Conservation (phyloP, 2,329 filamentous ascomycete species). For the Aspergillus fijiensis region DNA sequence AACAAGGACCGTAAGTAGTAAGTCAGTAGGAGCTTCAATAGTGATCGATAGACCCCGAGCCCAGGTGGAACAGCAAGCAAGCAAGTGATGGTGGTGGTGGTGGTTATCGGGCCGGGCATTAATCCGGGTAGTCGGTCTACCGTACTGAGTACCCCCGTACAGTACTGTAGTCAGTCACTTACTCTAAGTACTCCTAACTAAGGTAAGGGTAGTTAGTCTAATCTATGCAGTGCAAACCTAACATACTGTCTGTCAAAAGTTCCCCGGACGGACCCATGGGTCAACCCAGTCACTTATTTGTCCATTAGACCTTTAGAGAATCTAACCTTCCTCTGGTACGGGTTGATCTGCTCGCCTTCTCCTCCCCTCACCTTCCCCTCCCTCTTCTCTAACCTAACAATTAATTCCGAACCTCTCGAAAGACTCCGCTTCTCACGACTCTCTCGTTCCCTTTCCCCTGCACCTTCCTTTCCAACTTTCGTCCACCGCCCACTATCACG, state of each 20-base stretch:
- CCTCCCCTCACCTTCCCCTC: neutral
- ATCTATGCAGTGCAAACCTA: neutral
- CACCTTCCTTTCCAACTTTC: conserved; percentile 9
- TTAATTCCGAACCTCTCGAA: neutral
- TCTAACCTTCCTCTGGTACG: conserved; percentile 4
- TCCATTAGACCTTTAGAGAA: conserved; percentile 10
- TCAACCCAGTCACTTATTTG: conserved; percentile 6
- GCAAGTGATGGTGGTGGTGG: conserved; percentile 15
- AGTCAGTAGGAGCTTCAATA: conserved; percentile 17
- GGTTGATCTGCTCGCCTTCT: conserved; percentile 7
- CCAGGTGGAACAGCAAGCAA: conserved; percentile 13
- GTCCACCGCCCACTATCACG: conserved; percentile 8
- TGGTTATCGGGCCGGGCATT: conserved; percentile 29
- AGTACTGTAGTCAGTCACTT: too few species aligned
- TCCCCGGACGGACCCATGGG: conserved; percentile 32
- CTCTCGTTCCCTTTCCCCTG: conserved; percentile 3
- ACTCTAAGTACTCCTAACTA: too few species aligned
- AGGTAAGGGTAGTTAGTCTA: conserved; percentile 5
- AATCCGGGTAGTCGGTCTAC: conserved; percentile 21
- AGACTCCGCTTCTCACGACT: conserved; percentile 1
- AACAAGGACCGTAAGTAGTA: conserved; percentile 1
- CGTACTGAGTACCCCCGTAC: too few species aligned
- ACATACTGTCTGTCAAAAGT: conserved; percentile 1
- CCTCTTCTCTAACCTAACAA: neutral
- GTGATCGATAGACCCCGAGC: conserved; percentile 1